Conservation (phyloP, 2,329 filamentous ascomycete genomes). For the Penicillium sp. region DNA sequence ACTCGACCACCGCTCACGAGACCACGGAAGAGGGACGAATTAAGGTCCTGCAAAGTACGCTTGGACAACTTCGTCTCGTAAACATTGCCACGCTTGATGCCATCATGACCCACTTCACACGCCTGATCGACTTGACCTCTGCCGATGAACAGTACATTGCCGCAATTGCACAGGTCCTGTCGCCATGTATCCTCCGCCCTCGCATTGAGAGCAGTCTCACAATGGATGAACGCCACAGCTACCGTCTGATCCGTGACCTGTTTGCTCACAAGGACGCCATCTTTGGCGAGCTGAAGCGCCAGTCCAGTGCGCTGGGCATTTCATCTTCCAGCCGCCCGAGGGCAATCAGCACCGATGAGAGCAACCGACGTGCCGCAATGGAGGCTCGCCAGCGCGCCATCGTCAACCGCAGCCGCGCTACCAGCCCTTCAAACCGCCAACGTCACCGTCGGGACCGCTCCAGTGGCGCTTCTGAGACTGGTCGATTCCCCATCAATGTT, state of each 20-base stretch:
- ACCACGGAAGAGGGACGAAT: constrained; percentile 76
- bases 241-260: constrained; percentile 85
- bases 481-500: constrained; percentile 80
- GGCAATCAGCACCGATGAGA: constrained; percentile 92
- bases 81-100: constrained; percentile 99
- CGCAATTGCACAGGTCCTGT: constrained; percentile 70
- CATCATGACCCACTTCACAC: constrained; percentile 96
- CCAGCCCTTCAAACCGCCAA: constrained; percentile 60
- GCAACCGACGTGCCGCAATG: constrained; percentile 88
- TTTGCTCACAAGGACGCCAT: constrained; percentile 93
- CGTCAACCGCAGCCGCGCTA: constrained; percentile 69
- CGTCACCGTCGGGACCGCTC: constrained; percentile 79
- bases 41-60: constrained; percentile 89
- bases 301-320: constrained; percentile 40
- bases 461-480: constrained; percentile 68
- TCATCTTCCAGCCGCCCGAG: constrained; percentile 68
- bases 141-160: constrained; percentile 85
- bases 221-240: constrained; percentile 91
- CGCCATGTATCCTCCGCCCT: constrained; percentile 84
- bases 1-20: constrained; percentile 77
- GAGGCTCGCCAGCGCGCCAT: constrained; percentile 87
- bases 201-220: constrained; percentile 85
- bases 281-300: constrained; percentile 91
- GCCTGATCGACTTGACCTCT: constrained; percentile 92
- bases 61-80: constrained; percentile 89